A percentile compares a stretch with the other conserved stretches of the same genome.
These are phyloP conservation scores for Nemania sp. DNA, from an alignment of 2,329 filamentous ascomycete genomes.

Conservation along the genomic window DNA sequence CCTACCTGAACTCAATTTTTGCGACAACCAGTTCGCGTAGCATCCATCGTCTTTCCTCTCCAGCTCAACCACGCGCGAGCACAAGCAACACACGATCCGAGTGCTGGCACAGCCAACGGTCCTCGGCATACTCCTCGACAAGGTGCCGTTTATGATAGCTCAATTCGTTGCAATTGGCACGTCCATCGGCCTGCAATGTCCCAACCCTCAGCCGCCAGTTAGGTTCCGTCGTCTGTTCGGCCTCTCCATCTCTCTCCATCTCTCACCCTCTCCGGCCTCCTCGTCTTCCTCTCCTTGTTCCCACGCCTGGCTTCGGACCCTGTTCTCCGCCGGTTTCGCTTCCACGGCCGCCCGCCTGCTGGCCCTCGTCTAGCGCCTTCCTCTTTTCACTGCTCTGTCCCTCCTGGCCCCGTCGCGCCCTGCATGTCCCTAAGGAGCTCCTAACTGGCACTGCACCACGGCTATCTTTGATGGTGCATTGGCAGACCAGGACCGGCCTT, in stretches of 20 bases:
- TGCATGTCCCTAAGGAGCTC: slow-evolving; percentile 11
- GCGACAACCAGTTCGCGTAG: slow-evolving; percentile 36
- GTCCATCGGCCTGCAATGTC: slow-evolving; percentile 37
- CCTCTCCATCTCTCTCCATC: slow-evolving; percentile 8
- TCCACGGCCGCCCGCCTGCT: neutral
- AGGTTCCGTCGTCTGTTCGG: slow-evolving; percentile 31
- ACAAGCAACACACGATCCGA: slow-evolving; percentile 12
- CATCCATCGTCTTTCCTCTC: slow-evolving; percentile 34
- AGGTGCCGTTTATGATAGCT: slow-evolving; percentile 19
- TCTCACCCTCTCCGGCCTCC: slow-evolving; percentile 4
- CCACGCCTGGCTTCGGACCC: neutral
- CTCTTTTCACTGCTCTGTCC: neutral
- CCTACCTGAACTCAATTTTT: slow-evolving; percentile 31
- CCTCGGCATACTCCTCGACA: slow-evolving; percentile 11
- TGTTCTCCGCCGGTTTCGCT: slow-evolving; percentile 3
- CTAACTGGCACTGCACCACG: slow-evolving; percentile 19
- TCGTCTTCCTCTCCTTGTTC: slow-evolving; percentile 9
- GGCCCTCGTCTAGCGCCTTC: neutral
- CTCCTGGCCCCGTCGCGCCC: slow-evolving; percentile 10
- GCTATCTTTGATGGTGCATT: slow-evolving; percentile 12
- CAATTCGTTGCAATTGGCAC: slow-evolving; percentile 36
- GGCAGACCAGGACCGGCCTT: slow-evolving; percentile 17
- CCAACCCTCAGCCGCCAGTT: slow-evolving; percentile 35
- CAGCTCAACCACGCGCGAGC: slow-evolving; percentile 27
- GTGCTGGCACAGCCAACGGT: slow-evolving; percentile 5